Percentiles rank a stretch among this genome's conserved stretches.
Evolutionary conservation across 345 rosid genomes (phyloP).

Genomic region (Corymbia maculata): DNA sequence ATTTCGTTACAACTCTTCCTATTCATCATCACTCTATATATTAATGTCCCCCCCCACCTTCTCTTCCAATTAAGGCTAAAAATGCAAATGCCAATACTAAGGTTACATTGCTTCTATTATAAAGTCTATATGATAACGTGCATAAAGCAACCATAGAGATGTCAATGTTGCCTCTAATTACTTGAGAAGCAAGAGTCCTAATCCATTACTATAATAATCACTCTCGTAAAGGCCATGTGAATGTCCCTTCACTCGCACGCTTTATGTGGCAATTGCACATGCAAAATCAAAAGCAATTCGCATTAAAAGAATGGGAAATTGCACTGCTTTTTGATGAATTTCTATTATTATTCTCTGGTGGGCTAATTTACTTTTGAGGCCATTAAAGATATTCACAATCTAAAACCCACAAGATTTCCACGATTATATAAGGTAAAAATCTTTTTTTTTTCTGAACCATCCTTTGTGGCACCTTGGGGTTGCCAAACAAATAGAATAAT

Average conservation of each 20-base stretch:
- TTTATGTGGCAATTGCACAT: not conserved
- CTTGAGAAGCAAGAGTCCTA: not conserved
- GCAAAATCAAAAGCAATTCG: not conserved
- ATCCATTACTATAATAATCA: not conserved
- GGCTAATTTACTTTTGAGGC: not conserved
- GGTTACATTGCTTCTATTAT: not conserved
- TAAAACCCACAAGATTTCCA: not conserved
- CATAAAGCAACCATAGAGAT: not conserved
- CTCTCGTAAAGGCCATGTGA: not conserved
- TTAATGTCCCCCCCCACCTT: not conserved
- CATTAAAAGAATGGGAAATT: not conserved
- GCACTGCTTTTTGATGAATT: not conserved
- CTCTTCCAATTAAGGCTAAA: not conserved
- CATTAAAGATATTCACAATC: not conserved
- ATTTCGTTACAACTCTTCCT: not conserved
- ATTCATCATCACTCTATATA: not conserved
- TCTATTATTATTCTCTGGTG: not conserved
- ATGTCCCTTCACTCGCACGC: not conserved
- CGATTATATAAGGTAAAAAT: not conserved
- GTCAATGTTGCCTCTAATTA: not conserved
- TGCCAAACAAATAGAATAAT: not conserved
- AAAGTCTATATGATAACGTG: not conserved
- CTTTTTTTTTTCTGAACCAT: not conserved
- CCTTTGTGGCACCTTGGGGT: not conserved
- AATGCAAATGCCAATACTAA: not conserved